Evolutionary conservation across 2,329 filamentous ascomycete species (phyloP).

Genomic region (Neocatenulostroma microsporum): DNA sequence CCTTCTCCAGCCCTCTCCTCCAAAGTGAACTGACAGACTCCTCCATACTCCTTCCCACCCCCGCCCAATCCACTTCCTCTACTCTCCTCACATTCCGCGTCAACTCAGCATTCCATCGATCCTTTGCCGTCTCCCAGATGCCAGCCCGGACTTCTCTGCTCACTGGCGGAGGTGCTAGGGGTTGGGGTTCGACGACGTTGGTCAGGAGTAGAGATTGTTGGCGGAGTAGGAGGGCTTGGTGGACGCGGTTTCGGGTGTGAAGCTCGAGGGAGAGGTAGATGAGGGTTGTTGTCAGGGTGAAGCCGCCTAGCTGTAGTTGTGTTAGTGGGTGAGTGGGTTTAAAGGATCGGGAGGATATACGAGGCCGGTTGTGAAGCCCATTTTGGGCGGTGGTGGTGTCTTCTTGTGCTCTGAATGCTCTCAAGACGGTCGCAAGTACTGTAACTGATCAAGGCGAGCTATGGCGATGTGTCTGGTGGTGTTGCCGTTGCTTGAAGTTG

Average conservation of each 20-base stretch:
- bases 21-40: conserved; percentile 31
- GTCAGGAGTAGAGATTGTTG: conserved; percentile 39
- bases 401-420: no score
- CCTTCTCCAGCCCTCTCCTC: no score
- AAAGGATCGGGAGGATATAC: conserved; percentile 26
- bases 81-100: conserved; percentile 37
- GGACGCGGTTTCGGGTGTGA: conserved; percentile 40
- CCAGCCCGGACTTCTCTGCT: conserved; percentile 34
- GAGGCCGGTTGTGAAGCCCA: conserved; percentile 48
- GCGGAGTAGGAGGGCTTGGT: conserved; percentile 39
- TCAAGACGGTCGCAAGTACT: no score
- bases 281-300: conserved; percentile 43
- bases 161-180: conserved; percentile 32
- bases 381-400: conserved; percentile 26
- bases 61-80: conserved; percentile 41
- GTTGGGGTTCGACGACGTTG: conserved; percentile 38
- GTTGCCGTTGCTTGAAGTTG: no score
- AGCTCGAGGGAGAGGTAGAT: conserved; percentile 33
- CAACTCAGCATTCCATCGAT: conserved; percentile 43
- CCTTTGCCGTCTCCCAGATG: conserved; percentile 41
- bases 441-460: no score
- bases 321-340: conserved; percentile 5
- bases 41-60: conserved; percentile 33
- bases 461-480: no score
- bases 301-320: conserved; percentile 38